Percentiles rank a stretch among this genome's conserved stretches.
These are phyloP conservation scores for Hymenoscyphus salicellus DNA, from an alignment of 2,329 filamentous ascomycete genomes.

Conservation along the genomic window DNA sequence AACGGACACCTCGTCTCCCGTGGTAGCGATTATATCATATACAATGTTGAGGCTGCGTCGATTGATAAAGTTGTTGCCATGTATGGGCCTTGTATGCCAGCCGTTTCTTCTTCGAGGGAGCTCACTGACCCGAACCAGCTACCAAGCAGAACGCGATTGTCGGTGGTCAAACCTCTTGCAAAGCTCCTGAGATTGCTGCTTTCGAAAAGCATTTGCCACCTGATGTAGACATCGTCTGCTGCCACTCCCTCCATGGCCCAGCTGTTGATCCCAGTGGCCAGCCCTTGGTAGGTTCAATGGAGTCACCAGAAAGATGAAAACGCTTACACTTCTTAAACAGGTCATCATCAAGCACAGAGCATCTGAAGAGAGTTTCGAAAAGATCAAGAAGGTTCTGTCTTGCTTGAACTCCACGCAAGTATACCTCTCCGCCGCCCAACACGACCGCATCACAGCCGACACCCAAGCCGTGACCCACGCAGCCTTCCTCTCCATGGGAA, in stretches of 20 bases:
- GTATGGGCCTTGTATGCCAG: conserved; percentile 83
- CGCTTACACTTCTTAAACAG: conserved; percentile 36
- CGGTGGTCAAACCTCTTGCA: conserved; percentile 96
- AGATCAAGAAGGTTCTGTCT: conserved; percentile 76
- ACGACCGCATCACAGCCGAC: conserved; percentile 96
- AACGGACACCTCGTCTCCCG: conserved; percentile 96
- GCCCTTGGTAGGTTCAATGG: conserved; percentile 61
- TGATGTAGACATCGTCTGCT: conserved; percentile 91
- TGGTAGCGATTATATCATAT: conserved; percentile 97
- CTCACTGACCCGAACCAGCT: conserved; percentile 50
- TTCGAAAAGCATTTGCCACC: conserved; percentile 84
- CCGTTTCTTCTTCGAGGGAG: conserved; percentile 3
- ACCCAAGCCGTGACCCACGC: conserved; percentile 98
- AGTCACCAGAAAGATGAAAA: background rate
- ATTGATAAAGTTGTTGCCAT: conserved; percentile 83
- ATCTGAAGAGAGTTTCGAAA: conserved; percentile 68
- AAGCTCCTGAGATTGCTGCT: conserved; percentile 90
- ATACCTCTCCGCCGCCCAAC: conserved; percentile 78
- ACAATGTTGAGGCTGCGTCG: conserved; percentile 91
- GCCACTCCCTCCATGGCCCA: conserved; percentile 93
- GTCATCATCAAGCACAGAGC: conserved; percentile 89
- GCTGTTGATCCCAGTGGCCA: conserved; percentile 84
- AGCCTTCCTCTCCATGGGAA: conserved; percentile 95
- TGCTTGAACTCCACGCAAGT: conserved; percentile 86
- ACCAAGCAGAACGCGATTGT: conserved; percentile 95